A percentile compares a stretch with the other conserved stretches of the same genome.
Evolutionary conservation across 2,329 filamentous ascomycete species (phyloP).

Genomic region (Ophiostoma sp.): DNA sequence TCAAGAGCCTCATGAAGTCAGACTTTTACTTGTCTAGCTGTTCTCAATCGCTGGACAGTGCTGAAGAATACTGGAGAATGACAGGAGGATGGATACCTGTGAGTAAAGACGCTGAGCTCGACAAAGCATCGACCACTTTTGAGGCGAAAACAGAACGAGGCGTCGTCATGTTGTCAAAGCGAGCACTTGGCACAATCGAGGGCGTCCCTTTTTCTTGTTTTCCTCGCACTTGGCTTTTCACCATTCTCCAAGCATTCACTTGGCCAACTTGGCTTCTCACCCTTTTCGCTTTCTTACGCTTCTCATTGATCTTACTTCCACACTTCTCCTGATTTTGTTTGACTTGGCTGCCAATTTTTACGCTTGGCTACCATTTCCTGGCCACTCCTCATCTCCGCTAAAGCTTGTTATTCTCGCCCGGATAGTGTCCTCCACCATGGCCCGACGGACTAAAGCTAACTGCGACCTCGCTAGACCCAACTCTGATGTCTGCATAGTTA

Average conservation of each 20-base stretch:
- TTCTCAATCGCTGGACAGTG: too few relatives aligned
- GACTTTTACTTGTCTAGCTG: too few relatives aligned
- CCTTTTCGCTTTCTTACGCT: background rate
- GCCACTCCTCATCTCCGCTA: background rate
- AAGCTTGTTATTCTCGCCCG: background rate
- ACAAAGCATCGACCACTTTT: too few relatives aligned
- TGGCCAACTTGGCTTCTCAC: background rate
- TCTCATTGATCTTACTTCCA: too few relatives aligned
- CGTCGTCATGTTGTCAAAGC: background rate
- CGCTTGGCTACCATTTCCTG: background rate
- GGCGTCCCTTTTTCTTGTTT: background rate
- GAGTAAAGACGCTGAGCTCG: too few relatives aligned
- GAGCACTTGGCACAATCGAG: background rate
- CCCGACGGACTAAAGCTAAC: background rate
- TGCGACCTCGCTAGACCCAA: background rate
- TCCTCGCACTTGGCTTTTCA: too few relatives aligned
- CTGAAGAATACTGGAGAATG: background rate
- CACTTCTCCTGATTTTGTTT: too few relatives aligned
- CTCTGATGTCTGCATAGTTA: background rate
- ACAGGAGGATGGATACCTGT: background rate
- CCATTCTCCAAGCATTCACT: too few relatives aligned
- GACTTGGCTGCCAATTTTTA: background rate
- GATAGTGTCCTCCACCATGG: background rate
- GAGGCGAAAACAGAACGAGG: background rate
- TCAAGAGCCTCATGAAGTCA: background rate